phyloP scores from a whole-genome alignment of 495 filamentous ascomycete species.

The Xylaria flabelliformis region DNA sequence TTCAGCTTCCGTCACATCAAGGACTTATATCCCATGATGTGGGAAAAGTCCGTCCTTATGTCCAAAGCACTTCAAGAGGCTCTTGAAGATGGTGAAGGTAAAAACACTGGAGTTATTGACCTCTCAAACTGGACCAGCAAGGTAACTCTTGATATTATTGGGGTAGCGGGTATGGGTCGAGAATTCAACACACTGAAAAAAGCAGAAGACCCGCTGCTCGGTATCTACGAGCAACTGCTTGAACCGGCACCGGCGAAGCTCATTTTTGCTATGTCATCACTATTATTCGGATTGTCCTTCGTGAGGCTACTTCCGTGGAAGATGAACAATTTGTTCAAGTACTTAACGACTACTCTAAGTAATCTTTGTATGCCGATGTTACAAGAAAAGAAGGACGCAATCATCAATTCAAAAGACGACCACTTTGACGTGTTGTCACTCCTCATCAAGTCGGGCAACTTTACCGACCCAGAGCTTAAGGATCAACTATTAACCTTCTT shows the following conservation, averaged over 20 bases:
- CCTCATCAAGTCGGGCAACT: slow-evolving; percentile 70
- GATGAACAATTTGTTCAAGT: slow-evolving; percentile 62
- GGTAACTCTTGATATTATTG: slow-evolving; percentile 78
- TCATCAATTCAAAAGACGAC: slow-evolving; percentile 52
- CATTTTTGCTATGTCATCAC: slow-evolving; percentile 45
- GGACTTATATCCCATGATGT: slow-evolving; percentile 77
- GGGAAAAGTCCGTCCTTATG: slow-evolving; percentile 59
- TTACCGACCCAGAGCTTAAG: slow-evolving; percentile 74
- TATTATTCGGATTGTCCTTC: slow-evolving; percentile 53
- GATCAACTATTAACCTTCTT: slow-evolving; percentile 88
- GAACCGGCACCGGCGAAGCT: slow-evolving; percentile 43
- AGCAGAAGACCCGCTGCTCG: slow-evolving; percentile 62
- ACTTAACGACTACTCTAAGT: slow-evolving; percentile 60
- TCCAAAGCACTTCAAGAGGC: slow-evolving; percentile 41
- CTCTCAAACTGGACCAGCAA: slow-evolving; percentile 67
- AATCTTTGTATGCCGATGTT: slow-evolving; percentile 64
- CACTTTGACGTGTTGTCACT: slow-evolving; percentile 77
- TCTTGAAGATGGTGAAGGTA: slow-evolving; percentile 42
- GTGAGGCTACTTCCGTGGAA: slow-evolving; percentile 61
- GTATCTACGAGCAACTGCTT: slow-evolving; percentile 65
- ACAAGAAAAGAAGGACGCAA: slow-evolving; percentile 61
- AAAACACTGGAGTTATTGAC: slow-evolving; percentile 57
- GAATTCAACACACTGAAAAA: slow-evolving; percentile 70
- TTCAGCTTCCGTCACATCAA: slow-evolving; percentile 80
- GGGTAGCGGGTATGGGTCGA: slow-evolving; percentile 71